These are phyloP conservation scores for Pichia paraexigua DNA, from an alignment of 805 yeast genomes.

Conservation along the genomic window DNA sequence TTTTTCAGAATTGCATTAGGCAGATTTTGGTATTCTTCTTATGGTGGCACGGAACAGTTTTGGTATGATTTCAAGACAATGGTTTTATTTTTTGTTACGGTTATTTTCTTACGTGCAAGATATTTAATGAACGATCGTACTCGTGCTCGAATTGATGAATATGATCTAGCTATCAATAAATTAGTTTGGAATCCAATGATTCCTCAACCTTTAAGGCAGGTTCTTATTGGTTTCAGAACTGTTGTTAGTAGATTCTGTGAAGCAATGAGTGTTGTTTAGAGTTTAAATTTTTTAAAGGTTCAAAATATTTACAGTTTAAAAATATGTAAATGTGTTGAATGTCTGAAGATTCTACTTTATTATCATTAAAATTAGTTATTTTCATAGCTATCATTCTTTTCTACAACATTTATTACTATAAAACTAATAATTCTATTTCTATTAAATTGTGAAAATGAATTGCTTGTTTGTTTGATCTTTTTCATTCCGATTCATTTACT, in stretches of 20 bases:
- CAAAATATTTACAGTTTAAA: too few relatives aligned
- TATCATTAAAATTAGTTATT: background rate
- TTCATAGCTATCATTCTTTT: background rate
- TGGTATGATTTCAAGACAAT: slow-evolving; percentile 27
- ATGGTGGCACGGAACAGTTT: slow-evolving; percentile 9
- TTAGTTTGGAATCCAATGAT: slow-evolving; percentile 30
- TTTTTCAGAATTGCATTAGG: slow-evolving; percentile 24
- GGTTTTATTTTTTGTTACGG: slow-evolving; percentile 36
- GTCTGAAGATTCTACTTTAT: too few relatives aligned
- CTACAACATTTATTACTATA: background rate
- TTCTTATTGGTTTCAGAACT: slow-evolving; percentile 8
- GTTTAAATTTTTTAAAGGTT: too few relatives aligned
- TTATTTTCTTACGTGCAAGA: slow-evolving; percentile 52
- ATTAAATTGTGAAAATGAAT: background rate
- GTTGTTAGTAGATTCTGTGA: slow-evolving; percentile 8
- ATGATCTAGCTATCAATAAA: slow-evolving; percentile 35
- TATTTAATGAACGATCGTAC: slow-evolving; percentile 50
- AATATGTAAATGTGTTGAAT: too few relatives aligned
- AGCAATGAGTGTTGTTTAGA: slow-evolving; percentile 10
- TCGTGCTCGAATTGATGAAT: slow-evolving; percentile 39
- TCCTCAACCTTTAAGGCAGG: slow-evolving; percentile 25
- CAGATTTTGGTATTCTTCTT: slow-evolving; percentile 25
- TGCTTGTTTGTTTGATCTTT: background rate
- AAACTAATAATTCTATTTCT: background rate
- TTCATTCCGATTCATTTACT: background rate